Conservation (phyloP, 2,329 filamentous ascomycete species). For the Calonectria hawksworthii region DNA sequence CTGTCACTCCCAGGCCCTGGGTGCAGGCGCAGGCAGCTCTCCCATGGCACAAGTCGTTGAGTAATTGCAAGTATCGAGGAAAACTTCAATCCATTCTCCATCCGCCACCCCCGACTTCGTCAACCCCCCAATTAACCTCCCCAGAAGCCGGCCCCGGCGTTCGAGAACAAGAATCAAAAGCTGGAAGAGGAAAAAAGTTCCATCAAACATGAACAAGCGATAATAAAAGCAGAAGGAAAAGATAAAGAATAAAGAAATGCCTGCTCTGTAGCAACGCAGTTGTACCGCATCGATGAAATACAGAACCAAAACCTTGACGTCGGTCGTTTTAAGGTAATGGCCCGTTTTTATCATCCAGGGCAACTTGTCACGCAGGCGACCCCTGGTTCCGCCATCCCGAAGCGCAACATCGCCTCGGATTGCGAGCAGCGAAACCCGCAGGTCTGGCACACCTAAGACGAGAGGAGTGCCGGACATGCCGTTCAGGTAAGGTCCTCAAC, state of each 20-base stretch:
- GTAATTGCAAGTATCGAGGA: conserved; percentile 22
- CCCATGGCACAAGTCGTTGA: neutral
- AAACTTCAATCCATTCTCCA: conserved; percentile 11
- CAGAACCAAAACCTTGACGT: conserved; percentile 16
- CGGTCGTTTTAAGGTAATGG: conserved; percentile 2
- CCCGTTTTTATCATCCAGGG: conserved; percentile 32
- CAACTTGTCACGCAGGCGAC: conserved; percentile 32
- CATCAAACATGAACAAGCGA: conserved; percentile 32
- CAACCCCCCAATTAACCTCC: conserved; percentile 48
- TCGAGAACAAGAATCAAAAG: conserved; percentile 45
- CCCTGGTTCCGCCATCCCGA: conserved; percentile 29
- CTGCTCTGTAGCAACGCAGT: conserved; percentile 48
- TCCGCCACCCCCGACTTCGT: conserved; percentile 18
- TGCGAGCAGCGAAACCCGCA: conserved; percentile 38
- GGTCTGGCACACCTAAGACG: conserved; percentile 42
- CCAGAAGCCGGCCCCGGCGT: conserved; percentile 51
- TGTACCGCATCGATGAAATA: conserved; percentile 55
- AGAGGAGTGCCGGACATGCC: conserved; percentile 56
- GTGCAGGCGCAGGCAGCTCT: conserved; percentile 8
- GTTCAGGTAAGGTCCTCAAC: conserved; percentile 50
- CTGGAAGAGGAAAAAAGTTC: conserved; percentile 40
- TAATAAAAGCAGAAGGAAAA: conserved; percentile 46
- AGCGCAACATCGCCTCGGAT: conserved; percentile 25
- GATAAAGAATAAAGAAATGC: conserved; percentile 44
- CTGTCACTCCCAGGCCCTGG: neutral